Percentiles rank a stretch among this genome's conserved stretches.
phyloP scores from a whole-genome alignment of 768 basidiomycete species.

The Boletus rubescentipes region DNA sequence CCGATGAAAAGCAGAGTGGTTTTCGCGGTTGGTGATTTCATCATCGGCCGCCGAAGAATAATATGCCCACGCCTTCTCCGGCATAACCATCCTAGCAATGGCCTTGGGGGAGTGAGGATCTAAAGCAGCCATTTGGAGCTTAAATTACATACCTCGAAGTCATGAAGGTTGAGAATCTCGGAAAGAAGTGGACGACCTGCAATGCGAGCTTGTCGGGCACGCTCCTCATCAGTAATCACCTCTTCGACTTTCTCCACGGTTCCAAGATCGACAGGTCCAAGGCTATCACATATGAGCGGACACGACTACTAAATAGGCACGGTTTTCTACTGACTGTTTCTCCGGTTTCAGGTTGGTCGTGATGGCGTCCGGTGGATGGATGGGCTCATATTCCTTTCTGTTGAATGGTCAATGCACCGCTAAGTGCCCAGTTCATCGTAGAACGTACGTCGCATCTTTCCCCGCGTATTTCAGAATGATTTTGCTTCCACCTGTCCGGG shows the following conservation, averaged over 20 bases:
- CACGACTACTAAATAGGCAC: background rate
- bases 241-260: slow-evolving; percentile 65
- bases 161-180: slow-evolving; percentile 87
- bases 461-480: slow-evolving; percentile 90
- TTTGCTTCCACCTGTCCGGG: slow-evolving; percentile 63
- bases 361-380: slow-evolving; percentile 85
- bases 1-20: slow-evolving; percentile 91
- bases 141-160: slow-evolving; percentile 71
- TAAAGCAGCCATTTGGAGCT: background rate
- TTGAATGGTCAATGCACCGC: background rate
- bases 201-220: slow-evolving; percentile 60
- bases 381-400: slow-evolving; percentile 81
- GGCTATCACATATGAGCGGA: slow-evolving; percentile 36
- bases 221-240: slow-evolving; percentile 68
- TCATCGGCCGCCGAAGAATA: slow-evolving; percentile 97
- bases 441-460: slow-evolving; percentile 78
- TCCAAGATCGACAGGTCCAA: slow-evolving; percentile 69
- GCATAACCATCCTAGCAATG: slow-evolving; percentile 78
- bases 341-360: slow-evolving; percentile 75
- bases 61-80: slow-evolving; percentile 92
- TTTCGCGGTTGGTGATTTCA: slow-evolving; percentile 87
- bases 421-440: background rate
- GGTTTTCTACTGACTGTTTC: slow-evolving; percentile 60
- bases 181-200: slow-evolving; percentile 66
- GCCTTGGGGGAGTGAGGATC: slow-evolving; percentile 45